A percentile compares a stretch with the other conserved stretches of the same genome.
phyloP scores from a whole-genome alignment of 306 rosid genomes.

The Crataegus laevigata region DNA sequence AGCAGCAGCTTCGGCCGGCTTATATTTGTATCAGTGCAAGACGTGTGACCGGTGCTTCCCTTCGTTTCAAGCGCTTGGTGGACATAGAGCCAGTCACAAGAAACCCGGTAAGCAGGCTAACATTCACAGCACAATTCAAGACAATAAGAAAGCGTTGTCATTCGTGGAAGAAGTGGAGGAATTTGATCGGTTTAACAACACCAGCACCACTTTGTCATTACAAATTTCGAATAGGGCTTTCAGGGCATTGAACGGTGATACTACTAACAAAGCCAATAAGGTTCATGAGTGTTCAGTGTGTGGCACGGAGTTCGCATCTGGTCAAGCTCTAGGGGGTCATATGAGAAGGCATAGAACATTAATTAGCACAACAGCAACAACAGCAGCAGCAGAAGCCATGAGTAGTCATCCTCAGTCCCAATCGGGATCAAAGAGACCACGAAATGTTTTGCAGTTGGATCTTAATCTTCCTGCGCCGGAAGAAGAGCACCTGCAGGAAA shows the following conservation, averaged over 20 bases:
- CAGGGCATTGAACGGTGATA: not conserved
- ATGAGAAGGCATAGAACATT: slow-evolving; percentile 77
- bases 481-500: slow-evolving; percentile 37
- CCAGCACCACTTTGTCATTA: slow-evolving; percentile 51
- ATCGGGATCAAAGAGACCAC: slow-evolving; percentile 32
- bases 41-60: slow-evolving; percentile 69
- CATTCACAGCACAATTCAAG: not conserved
- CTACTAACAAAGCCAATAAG: slow-evolving; percentile 21
- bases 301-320: slow-evolving; percentile 73
- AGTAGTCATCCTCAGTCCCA: slow-evolving; percentile 2
- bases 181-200: slow-evolving; percentile 2
- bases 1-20: not conserved
- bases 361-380: not conserved
- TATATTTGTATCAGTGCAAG: slow-evolving; percentile 53
- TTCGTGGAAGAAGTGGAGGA: not conserved
- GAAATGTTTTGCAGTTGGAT: slow-evolving; percentile 49
- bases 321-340: slow-evolving; percentile 96
- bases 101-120: slow-evolving; percentile 31
- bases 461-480: slow-evolving; percentile 85
- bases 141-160: slow-evolving; percentile 19
- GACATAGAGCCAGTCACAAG: slow-evolving; percentile 87
- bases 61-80: slow-evolving; percentile 91
- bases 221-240: slow-evolving; percentile 30
- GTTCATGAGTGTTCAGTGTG: slow-evolving; percentile 77
- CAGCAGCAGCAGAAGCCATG: not conserved